Base-by-base conservation (phyloP, 2,329 filamentous ascomycete genomes). In the Colletotrichum paranaense region DNA sequence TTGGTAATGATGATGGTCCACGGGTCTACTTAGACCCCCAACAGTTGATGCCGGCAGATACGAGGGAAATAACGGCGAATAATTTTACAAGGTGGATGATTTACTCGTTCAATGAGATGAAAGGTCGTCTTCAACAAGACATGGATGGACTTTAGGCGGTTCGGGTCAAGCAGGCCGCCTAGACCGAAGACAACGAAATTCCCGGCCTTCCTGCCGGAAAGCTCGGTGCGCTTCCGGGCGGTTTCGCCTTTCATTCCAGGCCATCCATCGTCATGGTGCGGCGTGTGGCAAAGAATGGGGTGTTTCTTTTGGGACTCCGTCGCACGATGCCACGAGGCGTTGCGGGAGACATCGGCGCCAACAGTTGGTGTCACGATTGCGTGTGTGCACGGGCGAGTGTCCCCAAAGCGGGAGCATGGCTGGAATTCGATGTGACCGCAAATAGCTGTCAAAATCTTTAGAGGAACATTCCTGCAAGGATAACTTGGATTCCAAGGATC, bases 251-350 rank as follows among this genome's bases (percentile, higher is more conserved):
- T n/a, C 7, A 26, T 30, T 55, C 26, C 42, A 49, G 57, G 69
- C 38, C 65, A 58, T 26, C 46, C 65, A 58, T 26, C 46, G 35
- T 55, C 11, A 69, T 73, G 70, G 70, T 73, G 70, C 66, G 70
- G 66, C 70, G 52, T 59, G 42, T 56, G 53, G 53, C 14, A 46
- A 56, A 22, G 42, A 19, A 49, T 49, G 42, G 19, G 32, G 42
- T 11, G 26, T 22, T n/a, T 11, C 62, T 67, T 16, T 49, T 60
- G 57, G 66, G 30, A 26, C 55, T 4, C 19, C 42, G 70, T 55
- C 70, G 70, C 70, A 69, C 66, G 24, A 73, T 67, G 62, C 28
- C 19, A 16, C 14, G 42, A 46, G 55, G 53, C 52, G 59, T 49
- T 49, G 42, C 53, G 52, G 42, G 66, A 62, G 42, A 56, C 53